Conservation (phyloP, 345 rosid genomes). For the Atalantia buxifolia region DNA sequence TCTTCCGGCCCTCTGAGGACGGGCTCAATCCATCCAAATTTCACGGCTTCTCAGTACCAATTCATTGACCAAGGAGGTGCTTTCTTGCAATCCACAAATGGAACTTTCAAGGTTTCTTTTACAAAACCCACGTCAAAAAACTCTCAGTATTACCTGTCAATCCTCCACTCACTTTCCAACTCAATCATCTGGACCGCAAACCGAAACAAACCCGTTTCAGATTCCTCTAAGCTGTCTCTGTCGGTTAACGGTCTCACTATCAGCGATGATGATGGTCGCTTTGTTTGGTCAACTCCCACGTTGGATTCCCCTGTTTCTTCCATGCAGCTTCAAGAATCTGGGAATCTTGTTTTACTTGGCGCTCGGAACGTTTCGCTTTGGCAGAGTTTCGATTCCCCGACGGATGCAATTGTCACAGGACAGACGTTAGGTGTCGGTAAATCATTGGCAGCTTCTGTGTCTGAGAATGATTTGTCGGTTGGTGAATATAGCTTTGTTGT, state of each 20-base stretch:
- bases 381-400: conserved; percentile 22
- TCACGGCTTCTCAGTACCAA: conserved; percentile 15
- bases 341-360: conserved; percentile 22
- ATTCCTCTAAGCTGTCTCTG: conserved; percentile 10
- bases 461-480: not conserved
- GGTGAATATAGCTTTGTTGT: conserved; percentile 16
- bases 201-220: conserved; percentile 9
- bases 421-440: conserved; percentile 12
- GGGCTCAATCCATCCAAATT: conserved; percentile 13
- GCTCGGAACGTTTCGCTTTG: conserved; percentile 14
- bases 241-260: conserved; percentile 15
- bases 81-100: conserved; percentile 18
- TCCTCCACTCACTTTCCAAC: conserved; percentile 13
- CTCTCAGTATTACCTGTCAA: conserved; percentile 10
- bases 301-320: not conserved
- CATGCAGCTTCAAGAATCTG: conserved; percentile 20
- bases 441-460: not conserved
- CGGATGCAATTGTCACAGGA: conserved; percentile 19
- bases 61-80: conserved; percentile 17
- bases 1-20: not conserved
- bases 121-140: not conserved
- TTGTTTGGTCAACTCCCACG: conserved; percentile 17
- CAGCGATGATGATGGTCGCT: not conserved
- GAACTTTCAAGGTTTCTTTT: conserved; percentile 15
- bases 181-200: conserved; percentile 25